Base-by-base conservation (phyloP, 129 eudicot genomes). In the Calendula officinalis region DNA sequence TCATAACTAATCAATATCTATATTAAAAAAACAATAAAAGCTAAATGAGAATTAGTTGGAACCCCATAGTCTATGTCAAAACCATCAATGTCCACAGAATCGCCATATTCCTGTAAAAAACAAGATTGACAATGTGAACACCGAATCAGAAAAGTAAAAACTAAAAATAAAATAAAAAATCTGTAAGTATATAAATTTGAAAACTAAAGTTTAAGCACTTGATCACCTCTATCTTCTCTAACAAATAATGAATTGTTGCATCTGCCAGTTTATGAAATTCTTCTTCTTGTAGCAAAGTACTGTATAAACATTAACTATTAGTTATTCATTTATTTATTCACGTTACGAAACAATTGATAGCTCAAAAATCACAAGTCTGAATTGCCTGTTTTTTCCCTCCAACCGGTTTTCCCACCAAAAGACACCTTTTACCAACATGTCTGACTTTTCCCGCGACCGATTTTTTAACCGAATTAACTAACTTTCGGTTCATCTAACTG, bases 51-150 rank as follows among this genome's bases (percentile, higher is more conserved):
- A 55, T 45, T 4, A 14, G 46, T 52, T 39, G 92, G 73, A 72
- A 89, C 97, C 95, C 97, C 99, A 52, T 94, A 94, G 68, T 94
- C 99, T 67, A 94, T 78, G 69, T 94, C 99, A 63, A 77, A 94
- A 75, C 99, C 99, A 80, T 94, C 99, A 56, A 94, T 82, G 36
- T 94, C 94, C 41, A 94, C 82, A 27, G 84, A 77, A 56, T 94
- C 99, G 12, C 95, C 99, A 76, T 94, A 94, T 72, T 94, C 99
- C 99, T 94, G 85, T 49, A 57, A 72, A 60, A 68, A 15, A 6
- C 8, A 58, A 60, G 3, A 36, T 34, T 51, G 12, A 34, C 16
- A 22, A 69, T 53, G 38, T 16, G 58, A 36, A 16, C 33, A 66
- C 41, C 14, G 41, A 55, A 41, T 41, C 33, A 54, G 34, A 67